Conservation (phyloP, 257 asterid genomes). For the Solanum habrochaites region DNA sequence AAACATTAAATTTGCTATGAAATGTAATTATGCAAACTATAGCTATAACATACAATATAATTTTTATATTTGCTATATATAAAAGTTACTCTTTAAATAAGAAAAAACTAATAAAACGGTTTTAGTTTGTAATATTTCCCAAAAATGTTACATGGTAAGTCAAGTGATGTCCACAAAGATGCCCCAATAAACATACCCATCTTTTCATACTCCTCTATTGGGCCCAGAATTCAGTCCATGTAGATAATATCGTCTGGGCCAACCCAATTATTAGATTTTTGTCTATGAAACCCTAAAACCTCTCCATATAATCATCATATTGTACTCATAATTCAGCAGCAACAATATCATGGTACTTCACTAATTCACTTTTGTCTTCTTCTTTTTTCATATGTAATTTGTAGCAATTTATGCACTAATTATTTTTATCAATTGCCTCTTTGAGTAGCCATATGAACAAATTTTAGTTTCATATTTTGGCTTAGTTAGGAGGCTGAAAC, state of each 20-base stretch:
- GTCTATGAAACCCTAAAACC: neutral
- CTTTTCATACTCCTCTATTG: neutral
- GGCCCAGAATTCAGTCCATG: neutral
- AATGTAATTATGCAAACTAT: too few species aligned
- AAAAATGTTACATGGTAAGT: neutral
- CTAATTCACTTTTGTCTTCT: neutral
- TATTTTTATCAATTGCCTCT: neutral
- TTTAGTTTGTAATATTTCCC: too few species aligned
- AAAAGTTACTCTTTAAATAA: too few species aligned
- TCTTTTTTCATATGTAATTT: neutral
- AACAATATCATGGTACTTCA: neutral
- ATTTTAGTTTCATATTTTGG: slow-evolving; percentile 3
- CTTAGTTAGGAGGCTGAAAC: slow-evolving; percentile 15
- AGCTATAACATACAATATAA: rapidly evolving
- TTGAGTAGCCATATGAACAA: slow-evolving; percentile 15
- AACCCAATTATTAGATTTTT: neutral
- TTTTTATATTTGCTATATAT: rapidly evolving
- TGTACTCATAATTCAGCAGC: neutral
- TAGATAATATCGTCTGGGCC: neutral
- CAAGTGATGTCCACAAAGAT: neutral
- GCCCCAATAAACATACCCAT: neutral
- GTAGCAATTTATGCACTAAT: neutral
- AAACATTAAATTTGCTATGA: too few species aligned
- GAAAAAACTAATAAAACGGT: too few species aligned
- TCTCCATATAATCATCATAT: neutral